phyloP scores from a whole-genome alignment of 768 basidiomycete species.

The Rhodotorula toruloides region DNA sequence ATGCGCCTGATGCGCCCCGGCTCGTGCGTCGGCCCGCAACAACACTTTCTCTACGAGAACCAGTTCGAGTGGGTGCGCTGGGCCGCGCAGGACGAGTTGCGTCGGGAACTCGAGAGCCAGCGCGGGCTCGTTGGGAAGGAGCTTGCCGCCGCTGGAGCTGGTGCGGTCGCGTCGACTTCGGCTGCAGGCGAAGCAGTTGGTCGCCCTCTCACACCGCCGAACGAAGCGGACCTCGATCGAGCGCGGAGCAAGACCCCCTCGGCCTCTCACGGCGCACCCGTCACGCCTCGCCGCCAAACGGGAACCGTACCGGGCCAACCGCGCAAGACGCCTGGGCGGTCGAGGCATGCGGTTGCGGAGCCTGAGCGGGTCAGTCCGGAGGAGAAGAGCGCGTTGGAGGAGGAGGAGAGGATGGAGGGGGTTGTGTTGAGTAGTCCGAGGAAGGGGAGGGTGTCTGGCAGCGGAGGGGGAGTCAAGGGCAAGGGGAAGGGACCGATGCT shows the following conservation, averaged over 20 bases:
- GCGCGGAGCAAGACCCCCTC: neutral
- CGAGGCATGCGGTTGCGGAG: slow-evolving; percentile 20
- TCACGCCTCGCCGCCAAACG: slow-evolving; percentile 11
- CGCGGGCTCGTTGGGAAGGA: neutral
- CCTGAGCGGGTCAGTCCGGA: slow-evolving; percentile 14
- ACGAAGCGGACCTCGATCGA: slow-evolving; percentile 12
- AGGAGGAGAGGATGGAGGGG: slow-evolving; percentile 24
- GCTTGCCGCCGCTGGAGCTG: neutral
- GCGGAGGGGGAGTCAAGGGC: neutral
- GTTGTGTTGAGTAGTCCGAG: slow-evolving; percentile 5
- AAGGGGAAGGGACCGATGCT: slow-evolving; percentile 2
- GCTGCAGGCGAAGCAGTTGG: slow-evolving; percentile 45
- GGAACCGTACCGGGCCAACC: slow-evolving; percentile 41
- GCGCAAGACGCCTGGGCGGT: slow-evolving; percentile 71
- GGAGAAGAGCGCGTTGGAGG: neutral
- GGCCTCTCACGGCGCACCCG: neutral
- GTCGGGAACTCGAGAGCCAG: slow-evolving; percentile 20
- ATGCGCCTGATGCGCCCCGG: slow-evolving; percentile 97
- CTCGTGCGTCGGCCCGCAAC: slow-evolving; percentile 59
- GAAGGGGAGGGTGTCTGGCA: neutral
- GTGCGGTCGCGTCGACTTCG: slow-evolving; percentile 40
- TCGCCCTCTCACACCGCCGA: slow-evolving; percentile 63
- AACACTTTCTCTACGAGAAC: slow-evolving; percentile 88
- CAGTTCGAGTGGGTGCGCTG: slow-evolving; percentile 90
- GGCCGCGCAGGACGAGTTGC: slow-evolving; percentile 68